Percentiles rank a stretch among this genome's conserved stretches.
Evolutionary conservation across 495 filamentous ascomycete species (phyloP).

Genomic region (Aspergillus olivimuriae): DNA sequence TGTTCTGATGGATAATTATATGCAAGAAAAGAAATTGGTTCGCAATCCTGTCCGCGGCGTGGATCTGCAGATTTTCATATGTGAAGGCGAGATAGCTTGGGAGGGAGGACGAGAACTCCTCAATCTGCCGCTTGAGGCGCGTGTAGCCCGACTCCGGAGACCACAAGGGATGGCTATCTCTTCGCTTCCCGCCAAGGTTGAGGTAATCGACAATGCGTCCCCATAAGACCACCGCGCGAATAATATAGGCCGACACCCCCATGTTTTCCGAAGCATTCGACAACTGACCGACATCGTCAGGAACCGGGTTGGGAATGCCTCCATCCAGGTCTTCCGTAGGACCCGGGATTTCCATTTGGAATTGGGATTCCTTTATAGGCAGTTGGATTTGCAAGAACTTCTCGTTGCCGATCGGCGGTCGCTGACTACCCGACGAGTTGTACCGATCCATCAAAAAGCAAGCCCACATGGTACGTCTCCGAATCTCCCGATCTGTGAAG

Average conservation of each 20-base stretch:
- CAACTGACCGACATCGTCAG: constrained; percentile 55
- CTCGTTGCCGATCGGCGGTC: constrained; percentile 87
- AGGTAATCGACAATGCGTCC: constrained; percentile 84
- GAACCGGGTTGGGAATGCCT: constrained; percentile 57
- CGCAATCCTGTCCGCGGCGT: constrained; percentile 75
- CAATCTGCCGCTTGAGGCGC: constrained; percentile 61
- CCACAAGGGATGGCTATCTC: constrained; percentile 74
- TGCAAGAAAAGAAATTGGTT: constrained; percentile 96
- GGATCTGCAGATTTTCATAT: constrained; percentile 74
- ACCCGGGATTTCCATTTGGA: constrained; percentile 84
- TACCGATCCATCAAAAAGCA: constrained; percentile 97
- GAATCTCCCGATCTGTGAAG: constrained; percentile 87
- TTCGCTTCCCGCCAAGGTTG: constrained; percentile 83
- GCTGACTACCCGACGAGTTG: constrained; percentile 90
- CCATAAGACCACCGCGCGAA: constrained; percentile 81
- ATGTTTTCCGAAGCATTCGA: constrained; percentile 74
- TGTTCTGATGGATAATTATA: constrained; percentile 80
- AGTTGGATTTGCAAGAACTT: constrained; percentile 83
- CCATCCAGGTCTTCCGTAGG: constrained; percentile 82
- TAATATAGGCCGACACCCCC: constrained; percentile 90
- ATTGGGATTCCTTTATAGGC: constrained; percentile 83
- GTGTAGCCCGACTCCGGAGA: constrained; percentile 69
- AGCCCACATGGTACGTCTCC: constrained; percentile 93
- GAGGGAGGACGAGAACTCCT: constrained; percentile 61
- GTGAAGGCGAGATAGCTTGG: constrained; percentile 67